Evolutionary conservation across 2,329 filamentous ascomycete genomes (phyloP).

Genomic region (Orbilia blumenaviensis): DNA sequence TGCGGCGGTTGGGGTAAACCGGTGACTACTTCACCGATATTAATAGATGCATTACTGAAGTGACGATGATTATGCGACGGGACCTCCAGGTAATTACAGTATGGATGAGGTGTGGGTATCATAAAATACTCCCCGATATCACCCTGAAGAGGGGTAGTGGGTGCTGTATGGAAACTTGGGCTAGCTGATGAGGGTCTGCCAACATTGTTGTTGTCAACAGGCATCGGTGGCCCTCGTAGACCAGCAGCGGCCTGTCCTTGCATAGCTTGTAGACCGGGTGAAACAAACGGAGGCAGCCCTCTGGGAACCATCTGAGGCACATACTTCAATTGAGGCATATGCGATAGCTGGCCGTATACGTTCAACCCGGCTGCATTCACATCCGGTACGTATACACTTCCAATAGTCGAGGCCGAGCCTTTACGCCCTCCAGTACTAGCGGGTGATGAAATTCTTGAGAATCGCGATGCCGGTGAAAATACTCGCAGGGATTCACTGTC

Average conservation of each 20-base stretch:
- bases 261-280: neutral
- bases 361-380: neutral
- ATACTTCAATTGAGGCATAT: neutral
- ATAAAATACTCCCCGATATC: neutral
- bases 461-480: slow-evolving; percentile 21
- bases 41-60: neutral
- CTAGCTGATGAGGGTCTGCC: neutral
- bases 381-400: slow-evolving; percentile 3
- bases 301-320: neutral
- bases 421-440: slow-evolving; percentile 28
- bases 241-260: neutral
- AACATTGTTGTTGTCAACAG: neutral
- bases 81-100: neutral
- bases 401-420: slow-evolving; percentile 24
- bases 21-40: neutral
- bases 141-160: neutral
- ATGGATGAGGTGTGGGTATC: neutral
- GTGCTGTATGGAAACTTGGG: slow-evolving; percentile 1
- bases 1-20: neutral
- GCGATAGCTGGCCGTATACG: neutral
- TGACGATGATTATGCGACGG: neutral
- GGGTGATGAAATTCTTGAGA: slow-evolving; percentile 42
- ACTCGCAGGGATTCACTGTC: slow-evolving; percentile 42
- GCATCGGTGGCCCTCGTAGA: neutral
- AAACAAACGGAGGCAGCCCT: neutral